A percentile compares a stretch with the other conserved stretches of the same genome.
phyloP scores from a whole-genome alignment of 2,329 filamentous ascomycete species.

The Monosporascus cannonballus region DNA sequence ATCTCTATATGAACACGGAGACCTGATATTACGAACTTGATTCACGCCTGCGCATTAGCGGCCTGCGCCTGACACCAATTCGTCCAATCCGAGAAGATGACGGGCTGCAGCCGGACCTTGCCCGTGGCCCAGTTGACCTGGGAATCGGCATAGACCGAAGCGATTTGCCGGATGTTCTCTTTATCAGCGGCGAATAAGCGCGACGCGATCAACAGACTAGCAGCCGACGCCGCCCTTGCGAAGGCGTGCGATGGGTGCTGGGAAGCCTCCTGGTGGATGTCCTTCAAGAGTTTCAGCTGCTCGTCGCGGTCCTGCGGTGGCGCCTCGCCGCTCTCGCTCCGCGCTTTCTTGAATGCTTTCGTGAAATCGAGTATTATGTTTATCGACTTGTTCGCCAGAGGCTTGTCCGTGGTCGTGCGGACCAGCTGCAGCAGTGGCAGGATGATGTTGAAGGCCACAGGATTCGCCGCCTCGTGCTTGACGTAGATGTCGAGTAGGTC shows the following conservation, averaged over 20 bases:
- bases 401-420: constrained; percentile 69
- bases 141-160: constrained; percentile 58
- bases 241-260: constrained; percentile 63
- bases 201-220: constrained; percentile 61
- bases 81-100: constrained; percentile 66
- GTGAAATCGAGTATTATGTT: constrained; percentile 69
- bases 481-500: constrained; percentile 83
- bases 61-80: constrained; percentile 61
- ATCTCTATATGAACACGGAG: no score
- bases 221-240: constrained; percentile 66
- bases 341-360: constrained; percentile 56
- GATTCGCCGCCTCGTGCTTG: constrained; percentile 66
- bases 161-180: constrained; percentile 46
- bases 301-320: constrained; percentile 33
- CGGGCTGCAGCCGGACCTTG: constrained; percentile 53
- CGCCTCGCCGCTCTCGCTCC: constrained; percentile 34
- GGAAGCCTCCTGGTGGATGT: constrained; percentile 63
- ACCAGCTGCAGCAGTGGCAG: constrained; percentile 72
- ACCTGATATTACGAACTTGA: no score
- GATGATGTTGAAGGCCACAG: constrained; percentile 62
- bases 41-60: constrained; percentile 12
- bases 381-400: constrained; percentile 66
- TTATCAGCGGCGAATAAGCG: constrained; percentile 51
- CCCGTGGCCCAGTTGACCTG: constrained; percentile 54
- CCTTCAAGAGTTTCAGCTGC: constrained; percentile 52